Evolutionary conservation across 352 stramenopile species (phyloP), one percentile per base, ranked within the genome.

Genomic region (Globisporangium barbulae): DNA sequence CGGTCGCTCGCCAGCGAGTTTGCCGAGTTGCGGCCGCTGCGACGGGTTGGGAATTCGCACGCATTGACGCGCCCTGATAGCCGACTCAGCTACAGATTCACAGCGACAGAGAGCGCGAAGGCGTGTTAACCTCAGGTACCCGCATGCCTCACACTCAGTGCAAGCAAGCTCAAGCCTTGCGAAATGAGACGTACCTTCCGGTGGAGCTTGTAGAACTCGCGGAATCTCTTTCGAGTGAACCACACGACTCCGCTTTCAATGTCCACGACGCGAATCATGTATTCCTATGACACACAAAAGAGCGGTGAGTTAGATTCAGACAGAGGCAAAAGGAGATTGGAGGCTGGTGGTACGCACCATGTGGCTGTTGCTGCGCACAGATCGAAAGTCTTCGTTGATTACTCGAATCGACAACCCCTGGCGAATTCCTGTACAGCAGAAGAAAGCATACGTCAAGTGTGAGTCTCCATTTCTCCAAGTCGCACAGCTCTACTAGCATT

Each of bases 231-330:
- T 37, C 79, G 76, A 1, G 82, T 93, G 63, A 93, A 91, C 81
- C 85, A 93, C 5, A 95, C 81, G 19, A 95, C 83, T 9, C 86
- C 86, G 74, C 76, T 93, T 68, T 95, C 86, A 19, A 95, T 68
- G 69, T 95, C 86, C 33, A 92, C 85, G 10, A 93, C 84, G 60
- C 86, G 84, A 53, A 95, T 86, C 65, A 91, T 79, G 67, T 95
- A 95, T 62, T 93, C 86, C 86, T 94, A 55, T 19, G 31, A 33
- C 3, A 68, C 19, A 66, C 19, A 66, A 10, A 55, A 1, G 33
- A 25, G 19, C 45, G 3, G 9, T 37, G 3, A 21, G 10, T 25
- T 6, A 2, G 25, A 15, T 1, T 19, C 15, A 64, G 33, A 52
- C 10, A 42, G 5, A 25, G 7, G 15, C 4, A 19, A 6, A 41